A percentile compares a stretch with the other conserved stretches of the same genome.
Conservation (phyloP, 495 filamentous ascomycete genomes). For the Penicillium silybi region DNA sequence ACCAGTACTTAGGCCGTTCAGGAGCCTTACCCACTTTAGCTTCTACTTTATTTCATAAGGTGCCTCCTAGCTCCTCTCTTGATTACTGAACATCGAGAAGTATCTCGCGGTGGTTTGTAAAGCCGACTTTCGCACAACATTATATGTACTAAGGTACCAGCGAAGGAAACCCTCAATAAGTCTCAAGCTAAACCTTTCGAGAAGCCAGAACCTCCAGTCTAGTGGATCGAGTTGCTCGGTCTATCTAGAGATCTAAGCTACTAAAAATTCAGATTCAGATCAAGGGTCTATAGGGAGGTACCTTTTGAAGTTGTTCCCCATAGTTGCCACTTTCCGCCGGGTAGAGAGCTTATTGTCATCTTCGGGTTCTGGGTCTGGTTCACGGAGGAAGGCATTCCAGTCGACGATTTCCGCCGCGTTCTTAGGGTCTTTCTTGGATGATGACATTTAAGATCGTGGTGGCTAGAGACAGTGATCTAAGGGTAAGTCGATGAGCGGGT, state of each 20-base stretch:
- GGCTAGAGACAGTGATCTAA: too few relatives aligned
- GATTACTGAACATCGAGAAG: slow-evolving; percentile 3
- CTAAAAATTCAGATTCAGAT: too few relatives aligned
- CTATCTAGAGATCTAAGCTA: too few relatives aligned
- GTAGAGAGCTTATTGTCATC: not conserved
- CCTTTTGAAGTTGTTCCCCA: slow-evolving; percentile 1
- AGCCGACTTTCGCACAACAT: not conserved
- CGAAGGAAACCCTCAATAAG: slow-evolving; percentile 6
- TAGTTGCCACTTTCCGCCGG: not conserved
- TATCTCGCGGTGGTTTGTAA: not conserved
- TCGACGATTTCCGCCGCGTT: not conserved
- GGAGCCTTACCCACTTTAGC: not conserved
- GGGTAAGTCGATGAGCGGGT: too few relatives aligned
- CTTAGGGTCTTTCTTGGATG: too few relatives aligned
- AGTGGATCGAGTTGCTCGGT: too few relatives aligned
- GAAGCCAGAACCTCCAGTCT: slow-evolving; percentile 5
- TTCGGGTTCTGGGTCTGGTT: slow-evolving; percentile 1
- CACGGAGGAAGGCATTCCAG: slow-evolving; percentile 4
- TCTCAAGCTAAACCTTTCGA: slow-evolving; percentile 2
- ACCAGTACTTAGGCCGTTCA: not conserved
- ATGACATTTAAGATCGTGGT: too few relatives aligned
- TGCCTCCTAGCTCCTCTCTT: slow-evolving; percentile 2
- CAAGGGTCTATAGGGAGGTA: too few relatives aligned
- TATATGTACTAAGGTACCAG: slow-evolving; percentile 4
- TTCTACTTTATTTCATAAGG: slow-evolving; percentile 5